Evolutionary conservation across 495 filamentous ascomycete genomes (phyloP).

Genomic region (Lindgomyces ingoldianus): DNA sequence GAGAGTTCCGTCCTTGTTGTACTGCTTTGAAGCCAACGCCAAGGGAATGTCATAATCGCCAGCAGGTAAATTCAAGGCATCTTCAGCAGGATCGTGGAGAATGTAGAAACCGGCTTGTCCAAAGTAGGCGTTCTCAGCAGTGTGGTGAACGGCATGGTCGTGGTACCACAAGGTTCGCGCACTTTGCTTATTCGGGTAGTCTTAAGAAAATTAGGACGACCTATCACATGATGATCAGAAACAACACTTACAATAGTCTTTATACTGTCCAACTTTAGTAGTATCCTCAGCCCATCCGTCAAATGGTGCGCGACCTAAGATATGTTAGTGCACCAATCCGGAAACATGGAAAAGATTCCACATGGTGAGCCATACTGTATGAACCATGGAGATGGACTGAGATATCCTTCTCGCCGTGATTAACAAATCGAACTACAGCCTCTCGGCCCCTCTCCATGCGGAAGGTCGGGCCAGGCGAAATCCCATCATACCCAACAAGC

Average conservation of each 20-base stretch:
- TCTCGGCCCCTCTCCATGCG: slow-evolving; percentile 49
- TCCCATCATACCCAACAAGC: slow-evolving; percentile 57
- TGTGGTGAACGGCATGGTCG: slow-evolving; percentile 51
- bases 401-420: slow-evolving; percentile 47
- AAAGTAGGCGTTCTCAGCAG: slow-evolving; percentile 57
- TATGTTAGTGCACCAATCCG: slow-evolving; percentile 1
- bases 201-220: not conserved
- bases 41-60: slow-evolving; percentile 57
- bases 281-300: slow-evolving; percentile 62
- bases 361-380: slow-evolving; percentile 46
- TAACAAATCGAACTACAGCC: slow-evolving; percentile 56
- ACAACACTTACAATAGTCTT: slow-evolving; percentile 53
- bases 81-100: slow-evolving; percentile 50
- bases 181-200: slow-evolving; percentile 57
- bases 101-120: slow-evolving; percentile 57
- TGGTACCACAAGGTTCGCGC: slow-evolving; percentile 61
- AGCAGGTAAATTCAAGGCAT: slow-evolving; percentile 49
- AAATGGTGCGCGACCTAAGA: slow-evolving; percentile 39
- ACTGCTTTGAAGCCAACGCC: slow-evolving; percentile 53
- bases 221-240: not conserved
- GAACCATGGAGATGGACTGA: slow-evolving; percentile 58
- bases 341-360: not conserved
- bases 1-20: slow-evolving; percentile 51
- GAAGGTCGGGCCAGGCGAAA: slow-evolving; percentile 56
- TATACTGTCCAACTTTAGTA: slow-evolving; percentile 53